Evolutionary conservation across 805 yeast species (phyloP).

Genomic region (Sugiyamaella boreocaroliniensis): DNA sequence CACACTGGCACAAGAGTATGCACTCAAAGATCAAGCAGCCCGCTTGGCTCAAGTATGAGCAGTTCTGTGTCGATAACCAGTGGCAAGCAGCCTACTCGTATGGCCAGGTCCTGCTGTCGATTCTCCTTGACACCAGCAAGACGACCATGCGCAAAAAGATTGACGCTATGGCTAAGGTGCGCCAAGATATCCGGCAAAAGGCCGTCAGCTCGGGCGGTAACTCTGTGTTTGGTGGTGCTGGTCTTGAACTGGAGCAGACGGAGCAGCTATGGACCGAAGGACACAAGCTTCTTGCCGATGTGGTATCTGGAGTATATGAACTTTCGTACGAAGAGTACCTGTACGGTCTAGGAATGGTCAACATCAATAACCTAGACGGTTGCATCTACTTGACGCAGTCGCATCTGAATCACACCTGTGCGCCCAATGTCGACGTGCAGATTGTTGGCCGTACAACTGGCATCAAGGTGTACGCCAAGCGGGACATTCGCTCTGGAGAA

Average conservation of each 20-base stretch:
- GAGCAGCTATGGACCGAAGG: slow-evolving; percentile 57
- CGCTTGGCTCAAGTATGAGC: slow-evolving; percentile 49
- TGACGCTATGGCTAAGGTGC: slow-evolving; percentile 57
- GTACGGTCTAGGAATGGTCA: slow-evolving; percentile 61
- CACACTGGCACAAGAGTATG: slow-evolving; percentile 48
- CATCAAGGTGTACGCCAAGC: slow-evolving; percentile 52
- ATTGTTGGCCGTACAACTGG: slow-evolving; percentile 44
- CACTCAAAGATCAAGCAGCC: slow-evolving; percentile 29
- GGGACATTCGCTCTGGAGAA: slow-evolving; percentile 54
- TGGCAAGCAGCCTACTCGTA: slow-evolving; percentile 66
- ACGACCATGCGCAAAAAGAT: slow-evolving; percentile 41
- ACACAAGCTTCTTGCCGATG: slow-evolving; percentile 41
- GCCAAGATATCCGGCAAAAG: slow-evolving; percentile 58
- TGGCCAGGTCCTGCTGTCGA: slow-evolving; percentile 48
- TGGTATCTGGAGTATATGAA: slow-evolving; percentile 34
- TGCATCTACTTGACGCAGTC: slow-evolving; percentile 53
- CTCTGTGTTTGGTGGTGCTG: slow-evolving; percentile 34
- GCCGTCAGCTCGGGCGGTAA: slow-evolving; percentile 42
- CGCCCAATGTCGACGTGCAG: slow-evolving; percentile 53
- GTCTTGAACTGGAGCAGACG: slow-evolving; percentile 48
- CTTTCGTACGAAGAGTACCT: slow-evolving; percentile 50
- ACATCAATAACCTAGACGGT: slow-evolving; percentile 65
- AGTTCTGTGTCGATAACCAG: slow-evolving; percentile 54
- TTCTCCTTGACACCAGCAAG: slow-evolving; percentile 35
- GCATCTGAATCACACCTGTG: slow-evolving; percentile 71